A percentile compares a stretch with the other conserved stretches of the same genome.
Conservation (phyloP, 2,329 filamentous ascomycete species). For the Diaporthe sp. region DNA sequence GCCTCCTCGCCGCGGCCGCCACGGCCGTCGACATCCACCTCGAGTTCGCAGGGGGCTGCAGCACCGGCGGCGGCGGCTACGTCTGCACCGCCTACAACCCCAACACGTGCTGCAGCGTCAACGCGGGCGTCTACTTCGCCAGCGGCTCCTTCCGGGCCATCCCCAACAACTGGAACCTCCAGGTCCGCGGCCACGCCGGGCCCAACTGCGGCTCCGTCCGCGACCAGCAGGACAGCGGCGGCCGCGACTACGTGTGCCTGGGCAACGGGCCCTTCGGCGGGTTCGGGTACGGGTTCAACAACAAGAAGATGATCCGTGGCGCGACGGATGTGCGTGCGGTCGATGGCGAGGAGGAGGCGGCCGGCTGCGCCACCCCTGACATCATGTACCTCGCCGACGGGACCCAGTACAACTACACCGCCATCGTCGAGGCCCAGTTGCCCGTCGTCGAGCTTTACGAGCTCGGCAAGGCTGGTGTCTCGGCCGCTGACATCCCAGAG, state of each 20-base stretch:
- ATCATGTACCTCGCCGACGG: conserved; percentile 10
- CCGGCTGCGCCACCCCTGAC: not conserved
- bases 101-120: conserved; percentile 18
- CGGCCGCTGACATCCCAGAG: not conserved
- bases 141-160: conserved; percentile 13
- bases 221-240: not conserved
- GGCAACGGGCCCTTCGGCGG: conserved; percentile 10
- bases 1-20: conserved; percentile 10
- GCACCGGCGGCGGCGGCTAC: not conserved
- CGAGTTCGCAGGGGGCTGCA: not conserved
- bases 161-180: not conserved
- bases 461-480: not conserved
- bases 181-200: not conserved
- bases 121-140: not conserved
- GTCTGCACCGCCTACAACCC: not conserved
- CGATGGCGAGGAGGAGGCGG: not conserved
- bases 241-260: conserved; percentile 12
- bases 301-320: conserved; percentile 10
- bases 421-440: not conserved
- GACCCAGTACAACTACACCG: conserved; percentile 13
- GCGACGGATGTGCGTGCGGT: not conserved
- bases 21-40: conserved; percentile 19
- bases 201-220: conserved; percentile 17
- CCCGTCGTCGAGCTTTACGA: not conserved
- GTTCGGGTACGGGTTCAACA: not conserved